These are phyloP conservation scores for Pelagophyceae sp. DNA, from an alignment of 352 stramenopile species.

Conservation along the genomic window DNA sequence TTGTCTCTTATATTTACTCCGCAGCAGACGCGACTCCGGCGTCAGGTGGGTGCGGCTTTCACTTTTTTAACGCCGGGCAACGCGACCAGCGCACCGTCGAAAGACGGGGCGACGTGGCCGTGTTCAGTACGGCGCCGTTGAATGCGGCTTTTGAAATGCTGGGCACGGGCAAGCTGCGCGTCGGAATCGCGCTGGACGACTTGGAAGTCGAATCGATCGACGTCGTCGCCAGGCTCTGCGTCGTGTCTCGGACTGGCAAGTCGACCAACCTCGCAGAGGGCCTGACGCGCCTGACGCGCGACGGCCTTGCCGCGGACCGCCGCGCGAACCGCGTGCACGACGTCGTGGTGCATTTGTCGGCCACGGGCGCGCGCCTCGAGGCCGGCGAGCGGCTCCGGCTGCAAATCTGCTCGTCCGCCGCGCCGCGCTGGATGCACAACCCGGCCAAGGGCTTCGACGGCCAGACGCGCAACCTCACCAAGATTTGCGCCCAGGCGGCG, in stretches of 20 bases:
- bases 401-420: constrained; percentile 17
- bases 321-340: background rate
- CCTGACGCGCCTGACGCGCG: constrained; percentile 9
- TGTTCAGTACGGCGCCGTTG: constrained; percentile 9
- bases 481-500: background rate
- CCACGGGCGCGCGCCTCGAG: constrained; percentile 12
- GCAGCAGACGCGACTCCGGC: background rate
- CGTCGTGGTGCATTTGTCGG: constrained; percentile 11
- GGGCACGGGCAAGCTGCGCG: constrained; percentile 15
- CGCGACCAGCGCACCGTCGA: constrained; percentile 21
- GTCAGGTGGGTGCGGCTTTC: constrained; percentile 11
- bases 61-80: constrained; percentile 17
- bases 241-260: constrained; percentile 19
- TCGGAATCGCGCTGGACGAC: too few species aligned
- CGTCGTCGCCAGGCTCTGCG: constrained; percentile 22
- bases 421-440: constrained; percentile 25
- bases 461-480: background rate
- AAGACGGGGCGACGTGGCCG: constrained; percentile 13
- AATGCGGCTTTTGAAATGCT: constrained; percentile 7
- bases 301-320: constrained; percentile 6
- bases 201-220: constrained; percentile 18
- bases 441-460: constrained; percentile 21
- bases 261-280: constrained; percentile 19
- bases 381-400: constrained; percentile 12
- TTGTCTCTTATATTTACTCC: background rate